Evolutionary conservation across 768 basidiomycete genomes (phyloP).

Genomic region (Russula olivacea): DNA sequence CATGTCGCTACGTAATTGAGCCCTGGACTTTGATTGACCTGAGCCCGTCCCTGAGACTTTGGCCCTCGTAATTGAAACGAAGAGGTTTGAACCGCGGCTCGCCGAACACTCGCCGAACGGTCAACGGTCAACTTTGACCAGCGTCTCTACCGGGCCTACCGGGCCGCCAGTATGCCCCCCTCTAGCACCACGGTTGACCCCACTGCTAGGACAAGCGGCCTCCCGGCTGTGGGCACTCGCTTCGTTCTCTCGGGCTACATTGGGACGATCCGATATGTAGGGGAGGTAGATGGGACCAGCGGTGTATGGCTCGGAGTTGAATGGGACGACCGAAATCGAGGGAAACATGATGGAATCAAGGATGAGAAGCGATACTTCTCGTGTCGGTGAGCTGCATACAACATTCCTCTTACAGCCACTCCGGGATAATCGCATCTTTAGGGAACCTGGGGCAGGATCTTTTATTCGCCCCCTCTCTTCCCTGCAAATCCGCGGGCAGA

Average conservation of each 20-base stretch:
- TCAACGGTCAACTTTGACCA: not conserved
- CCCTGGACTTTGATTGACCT: not conserved
- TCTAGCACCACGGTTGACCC: not conserved
- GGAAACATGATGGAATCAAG: slow-evolving; percentile 83
- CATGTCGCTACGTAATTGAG: slow-evolving; percentile 8
- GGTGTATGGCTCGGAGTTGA: slow-evolving; percentile 94
- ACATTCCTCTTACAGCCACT: slow-evolving; percentile 5
- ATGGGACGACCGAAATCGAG: slow-evolving; percentile 83
- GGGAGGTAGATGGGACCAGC: slow-evolving; percentile 52
- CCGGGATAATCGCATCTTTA: slow-evolving; percentile 30
- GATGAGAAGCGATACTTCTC: slow-evolving; percentile 73
- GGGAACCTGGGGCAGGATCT: slow-evolving; percentile 60
- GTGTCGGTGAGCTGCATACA: slow-evolving; percentile 51
- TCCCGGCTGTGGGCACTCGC: slow-evolving; percentile 47
- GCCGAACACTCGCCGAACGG: not conserved
- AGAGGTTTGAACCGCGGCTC: not conserved
- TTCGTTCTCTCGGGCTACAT: slow-evolving; percentile 47
- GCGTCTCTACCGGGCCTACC: not conserved
- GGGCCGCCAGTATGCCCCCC: slow-evolving; percentile 3
- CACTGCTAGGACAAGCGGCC: not conserved
- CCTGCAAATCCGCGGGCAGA: slow-evolving; percentile 54
- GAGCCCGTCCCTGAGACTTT: not conserved
- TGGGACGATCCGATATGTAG: slow-evolving; percentile 69
- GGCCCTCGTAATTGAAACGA: too few species aligned
- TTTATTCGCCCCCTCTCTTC: slow-evolving; percentile 69